These are phyloP conservation scores for Pichia deserticola DNA, from an alignment of 805 yeast genomes.

Conservation along the genomic window DNA sequence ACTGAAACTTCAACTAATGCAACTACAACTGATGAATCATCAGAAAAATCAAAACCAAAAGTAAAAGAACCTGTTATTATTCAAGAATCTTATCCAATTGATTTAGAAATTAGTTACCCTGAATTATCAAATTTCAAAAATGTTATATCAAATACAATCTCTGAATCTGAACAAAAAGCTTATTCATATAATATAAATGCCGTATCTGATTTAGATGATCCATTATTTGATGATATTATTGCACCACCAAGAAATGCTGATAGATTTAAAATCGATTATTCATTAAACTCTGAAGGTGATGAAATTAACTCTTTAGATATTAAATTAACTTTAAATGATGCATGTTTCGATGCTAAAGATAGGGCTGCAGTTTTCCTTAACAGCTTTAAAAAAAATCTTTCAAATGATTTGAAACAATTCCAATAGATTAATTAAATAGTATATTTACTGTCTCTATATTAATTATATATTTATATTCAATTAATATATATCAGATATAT, in stretches of 20 bases:
- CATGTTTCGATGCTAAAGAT: constrained; percentile 37
- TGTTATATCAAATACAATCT: constrained; percentile 36
- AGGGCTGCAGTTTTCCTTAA: constrained; percentile 33
- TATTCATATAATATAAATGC: constrained; percentile 30
- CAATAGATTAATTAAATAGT: background rate
- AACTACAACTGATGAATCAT: constrained; percentile 5
- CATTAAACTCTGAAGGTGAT: constrained; percentile 20
- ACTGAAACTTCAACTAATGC: constrained; percentile 14
- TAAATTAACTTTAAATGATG: constrained; percentile 30
- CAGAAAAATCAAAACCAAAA: constrained; percentile 20
- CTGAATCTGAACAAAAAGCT: constrained; percentile 38
- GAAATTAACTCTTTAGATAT: constrained; percentile 28
- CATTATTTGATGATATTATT: constrained; percentile 51
- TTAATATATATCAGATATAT: no score
- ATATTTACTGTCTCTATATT: background rate
- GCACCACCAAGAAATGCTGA: constrained; percentile 36
- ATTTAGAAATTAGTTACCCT: constrained; percentile 4
- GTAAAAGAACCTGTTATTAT: constrained; percentile 25
- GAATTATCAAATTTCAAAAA: constrained; percentile 16
- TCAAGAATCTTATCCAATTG: background rate
- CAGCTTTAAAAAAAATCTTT: constrained; percentile 14
- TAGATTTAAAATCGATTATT: constrained; percentile 34
- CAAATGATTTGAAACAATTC: background rate
- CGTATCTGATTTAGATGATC: constrained; percentile 46
- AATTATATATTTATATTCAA: background rate